Percentiles rank a stretch among this genome's conserved stretches.
Evolutionary conservation across 768 basidiomycete genomes (phyloP).

Genomic region (Termitomyces sp.): DNA sequence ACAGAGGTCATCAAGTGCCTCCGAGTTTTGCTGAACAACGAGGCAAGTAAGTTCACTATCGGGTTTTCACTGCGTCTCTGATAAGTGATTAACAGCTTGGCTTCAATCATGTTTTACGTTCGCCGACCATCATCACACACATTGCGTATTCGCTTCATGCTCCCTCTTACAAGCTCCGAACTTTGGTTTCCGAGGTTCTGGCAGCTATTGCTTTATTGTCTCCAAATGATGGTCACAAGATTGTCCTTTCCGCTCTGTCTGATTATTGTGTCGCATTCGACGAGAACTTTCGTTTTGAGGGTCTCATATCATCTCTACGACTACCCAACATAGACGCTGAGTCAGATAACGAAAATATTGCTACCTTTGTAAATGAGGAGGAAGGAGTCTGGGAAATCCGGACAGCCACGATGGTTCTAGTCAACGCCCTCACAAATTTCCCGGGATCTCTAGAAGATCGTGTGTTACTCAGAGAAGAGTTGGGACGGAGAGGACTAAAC

Average conservation of each 20-base stretch:
- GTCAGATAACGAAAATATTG: constrained; percentile 24
- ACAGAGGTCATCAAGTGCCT: constrained; percentile 78
- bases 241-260: constrained; percentile 73
- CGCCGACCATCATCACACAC: constrained; percentile 64
- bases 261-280: constrained; percentile 71
- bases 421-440: constrained; percentile 77
- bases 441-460: constrained; percentile 78
- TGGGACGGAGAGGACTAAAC: no score
- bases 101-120: constrained; percentile 61
- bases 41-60: constrained; percentile 40
- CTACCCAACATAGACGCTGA: constrained; percentile 45
- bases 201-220: constrained; percentile 82
- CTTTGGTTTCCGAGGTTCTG: constrained; percentile 70
- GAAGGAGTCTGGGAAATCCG: constrained; percentile 82
- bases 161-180: constrained; percentile 64
- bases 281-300: constrained; percentile 80
- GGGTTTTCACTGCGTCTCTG: neutral
- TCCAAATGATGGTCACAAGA: constrained; percentile 62
- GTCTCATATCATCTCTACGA: constrained; percentile 60
- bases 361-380: constrained; percentile 45
- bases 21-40: constrained; percentile 79
- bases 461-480: constrained; percentile 25
- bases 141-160: constrained; percentile 69
- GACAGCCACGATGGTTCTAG: constrained; percentile 66
- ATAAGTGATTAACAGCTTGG: constrained; percentile 49